These are phyloP conservation scores for Cercospora canescens DNA, from an alignment of 2,329 filamentous ascomycete genomes.

Conservation along the genomic window DNA sequence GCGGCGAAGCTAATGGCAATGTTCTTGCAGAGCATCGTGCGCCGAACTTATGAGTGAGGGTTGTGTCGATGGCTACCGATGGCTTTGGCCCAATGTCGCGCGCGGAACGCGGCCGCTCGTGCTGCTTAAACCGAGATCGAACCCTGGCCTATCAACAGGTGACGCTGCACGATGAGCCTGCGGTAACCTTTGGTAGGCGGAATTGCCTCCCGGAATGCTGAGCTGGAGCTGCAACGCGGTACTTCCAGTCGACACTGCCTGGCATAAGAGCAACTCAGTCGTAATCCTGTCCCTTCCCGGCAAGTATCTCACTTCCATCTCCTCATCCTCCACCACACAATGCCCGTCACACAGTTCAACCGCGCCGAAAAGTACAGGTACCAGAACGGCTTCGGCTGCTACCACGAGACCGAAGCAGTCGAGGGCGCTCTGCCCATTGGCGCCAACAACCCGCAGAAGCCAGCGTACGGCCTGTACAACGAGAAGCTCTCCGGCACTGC, in stretches of 20 bases:
- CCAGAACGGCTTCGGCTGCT: slow-evolving; percentile 73
- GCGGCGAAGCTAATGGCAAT: background rate
- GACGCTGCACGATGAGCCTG: background rate
- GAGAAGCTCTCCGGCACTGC: slow-evolving; percentile 67
- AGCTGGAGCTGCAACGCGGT: background rate
- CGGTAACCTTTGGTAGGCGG: slow-evolving; percentile 2
- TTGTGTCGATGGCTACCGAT: background rate
- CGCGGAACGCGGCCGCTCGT: background rate
- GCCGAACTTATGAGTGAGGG: background rate
- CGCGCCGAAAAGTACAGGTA: slow-evolving; percentile 72
- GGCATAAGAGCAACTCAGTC: background rate
- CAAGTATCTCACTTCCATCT: background rate
- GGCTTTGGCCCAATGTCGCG: background rate
- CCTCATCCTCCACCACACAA: slow-evolving; percentile 35
- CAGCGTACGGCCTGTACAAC: slow-evolving; percentile 74
- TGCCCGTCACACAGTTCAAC: slow-evolving; percentile 66
- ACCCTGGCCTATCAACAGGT: background rate
- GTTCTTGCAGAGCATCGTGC: background rate
- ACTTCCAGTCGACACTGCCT: background rate
- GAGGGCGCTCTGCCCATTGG: slow-evolving; percentile 71
- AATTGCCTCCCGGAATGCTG: slow-evolving; percentile 7
- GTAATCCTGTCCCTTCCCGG: background rate
- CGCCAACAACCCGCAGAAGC: slow-evolving; percentile 80
- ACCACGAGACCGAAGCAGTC: slow-evolving; percentile 80
- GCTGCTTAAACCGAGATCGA: background rate